phyloP scores from a whole-genome alignment of 768 basidiomycete genomes.

The Hypholoma fasciculare region DNA sequence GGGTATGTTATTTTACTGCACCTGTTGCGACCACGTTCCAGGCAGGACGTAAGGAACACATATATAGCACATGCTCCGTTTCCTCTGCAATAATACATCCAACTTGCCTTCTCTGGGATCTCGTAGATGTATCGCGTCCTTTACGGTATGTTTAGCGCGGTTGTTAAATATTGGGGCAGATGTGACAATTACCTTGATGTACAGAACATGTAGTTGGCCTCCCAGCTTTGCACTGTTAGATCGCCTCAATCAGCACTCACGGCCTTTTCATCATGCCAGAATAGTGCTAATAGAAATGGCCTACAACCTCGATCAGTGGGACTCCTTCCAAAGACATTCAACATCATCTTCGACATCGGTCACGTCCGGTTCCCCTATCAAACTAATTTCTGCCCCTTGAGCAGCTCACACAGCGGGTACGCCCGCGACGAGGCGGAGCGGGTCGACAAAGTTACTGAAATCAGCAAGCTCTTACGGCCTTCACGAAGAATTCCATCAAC shows the following conservation, averaged over 20 bases:
- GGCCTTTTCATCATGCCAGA: constrained; percentile 21
- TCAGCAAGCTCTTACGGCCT: constrained; percentile 43
- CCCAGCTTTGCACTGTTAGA: constrained; percentile 49
- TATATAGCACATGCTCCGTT: constrained; percentile 93
- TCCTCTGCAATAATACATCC: constrained; percentile 70
- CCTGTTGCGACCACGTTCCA: constrained; percentile 77
- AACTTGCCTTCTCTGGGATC: constrained; percentile 64
- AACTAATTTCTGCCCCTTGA: constrained; percentile 41
- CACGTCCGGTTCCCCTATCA: constrained; percentile 67
- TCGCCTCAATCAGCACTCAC: background rate
- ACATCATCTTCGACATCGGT: constrained; percentile 53
- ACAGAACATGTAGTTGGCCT: constrained; percentile 65
- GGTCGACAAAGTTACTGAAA: constrained; percentile 35
- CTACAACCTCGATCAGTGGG: constrained; percentile 22
- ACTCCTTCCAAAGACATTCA: constrained; percentile 50
- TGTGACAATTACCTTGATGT: constrained; percentile 37
- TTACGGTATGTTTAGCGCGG: background rate
- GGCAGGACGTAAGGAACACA: constrained; percentile 63
- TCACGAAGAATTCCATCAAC: constrained; percentile 51
- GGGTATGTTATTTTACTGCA: constrained; percentile 21
- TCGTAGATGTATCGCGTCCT: constrained; percentile 65
- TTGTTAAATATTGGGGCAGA: background rate
- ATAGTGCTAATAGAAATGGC: constrained; percentile 60
- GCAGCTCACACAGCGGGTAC: constrained; percentile 43
- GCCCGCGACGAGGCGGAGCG: constrained; percentile 56